Base-by-base conservation (phyloP, 208 protist genomes). In the Crithidia expoeki region DNA sequence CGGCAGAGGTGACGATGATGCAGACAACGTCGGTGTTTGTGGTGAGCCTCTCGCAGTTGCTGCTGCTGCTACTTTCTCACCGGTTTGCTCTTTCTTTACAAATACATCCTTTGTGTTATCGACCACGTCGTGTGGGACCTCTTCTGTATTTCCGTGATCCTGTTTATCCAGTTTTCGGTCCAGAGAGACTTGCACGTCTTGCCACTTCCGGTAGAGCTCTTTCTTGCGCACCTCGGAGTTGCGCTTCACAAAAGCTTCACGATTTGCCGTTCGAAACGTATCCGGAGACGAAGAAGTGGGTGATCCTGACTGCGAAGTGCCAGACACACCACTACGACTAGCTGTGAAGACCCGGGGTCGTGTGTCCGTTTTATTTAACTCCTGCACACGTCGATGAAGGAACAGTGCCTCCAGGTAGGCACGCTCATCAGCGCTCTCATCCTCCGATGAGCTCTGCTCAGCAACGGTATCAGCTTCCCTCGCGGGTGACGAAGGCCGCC, bases 341-440 rank as follows among this genome's bases (percentile, higher is more conserved):
- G n/a, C n/a, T n/a, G n/a, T n/a, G n/a, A n/a, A n/a, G n/a, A n/a
- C n/a, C n/a, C n/a, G n/a, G n/a, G n/a, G n/a, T n/a, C n/a, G n/a
- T 2, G 42, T 47, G 42, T 52, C 44, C 30, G 14, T 7, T 30
- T 10, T 25, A 27, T 34, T 10, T 21, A 67, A 23, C 61, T 72
- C 49, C 46, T 69, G 49, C 60, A 76, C 61, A 2, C 60, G 76
- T 16, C 77, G 76, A 16, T 70, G 68, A 1, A 74, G 55, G 32
- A 71, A 77, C 55, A 71, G 14, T 2, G 72, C 72, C 57, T 77
- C 72, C 6, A 56, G 63, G 47, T 70, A 66, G 32, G 63, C 72
- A 23, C 56, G 63, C 4, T 67, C 57, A 30, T 59, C 67, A 0
- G 65, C 50, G 23, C 44, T 53, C 55, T 76, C 61, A 14, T 5